Percentiles rank a stretch among this genome's conserved stretches.
Conservation (phyloP, 441 rosid species). For the Eutrema salsugineum region DNA sequence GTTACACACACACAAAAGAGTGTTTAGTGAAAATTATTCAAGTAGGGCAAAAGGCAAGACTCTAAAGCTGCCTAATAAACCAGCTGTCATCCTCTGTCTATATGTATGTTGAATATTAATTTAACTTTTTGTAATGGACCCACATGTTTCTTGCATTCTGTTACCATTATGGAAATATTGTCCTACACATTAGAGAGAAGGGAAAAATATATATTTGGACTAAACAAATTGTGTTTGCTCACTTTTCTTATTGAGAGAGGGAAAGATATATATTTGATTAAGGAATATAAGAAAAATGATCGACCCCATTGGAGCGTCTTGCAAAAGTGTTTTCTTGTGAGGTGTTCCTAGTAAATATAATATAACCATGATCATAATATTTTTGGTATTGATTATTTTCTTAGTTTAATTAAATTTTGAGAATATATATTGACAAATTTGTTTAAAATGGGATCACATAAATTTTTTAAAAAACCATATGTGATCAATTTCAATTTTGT, state of each 20-base stretch:
- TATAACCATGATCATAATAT: background rate
- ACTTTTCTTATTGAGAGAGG: background rate
- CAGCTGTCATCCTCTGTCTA: conserved; percentile 34
- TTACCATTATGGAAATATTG: conserved; percentile 25
- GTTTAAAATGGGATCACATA: background rate
- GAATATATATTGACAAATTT: background rate
- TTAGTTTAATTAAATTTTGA: background rate
- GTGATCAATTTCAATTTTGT: background rate
- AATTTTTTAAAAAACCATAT: background rate
- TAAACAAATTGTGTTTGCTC: background rate
- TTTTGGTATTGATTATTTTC: background rate
- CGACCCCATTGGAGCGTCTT: conserved; percentile 16
- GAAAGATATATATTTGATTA: background rate
- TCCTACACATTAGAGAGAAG: background rate
- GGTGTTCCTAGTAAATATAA: background rate
- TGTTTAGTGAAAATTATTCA: conserved; percentile 20
- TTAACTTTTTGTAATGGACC: conserved; percentile 28
- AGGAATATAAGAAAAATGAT: conserved; percentile 5
- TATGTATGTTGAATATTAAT: conserved; percentile 23
- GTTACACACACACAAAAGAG: background rate
- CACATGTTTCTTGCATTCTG: conserved; percentile 28
- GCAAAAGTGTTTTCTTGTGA: conserved; percentile 18
- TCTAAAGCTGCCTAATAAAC: conserved; percentile 31
- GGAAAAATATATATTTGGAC: background rate
- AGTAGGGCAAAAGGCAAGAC: conserved; percentile 31